Percentiles rank a stretch among this genome's conserved stretches.
phyloP scores from a whole-genome alignment of 139 green algal species.

The Tetradesmus obliquus region DNA sequence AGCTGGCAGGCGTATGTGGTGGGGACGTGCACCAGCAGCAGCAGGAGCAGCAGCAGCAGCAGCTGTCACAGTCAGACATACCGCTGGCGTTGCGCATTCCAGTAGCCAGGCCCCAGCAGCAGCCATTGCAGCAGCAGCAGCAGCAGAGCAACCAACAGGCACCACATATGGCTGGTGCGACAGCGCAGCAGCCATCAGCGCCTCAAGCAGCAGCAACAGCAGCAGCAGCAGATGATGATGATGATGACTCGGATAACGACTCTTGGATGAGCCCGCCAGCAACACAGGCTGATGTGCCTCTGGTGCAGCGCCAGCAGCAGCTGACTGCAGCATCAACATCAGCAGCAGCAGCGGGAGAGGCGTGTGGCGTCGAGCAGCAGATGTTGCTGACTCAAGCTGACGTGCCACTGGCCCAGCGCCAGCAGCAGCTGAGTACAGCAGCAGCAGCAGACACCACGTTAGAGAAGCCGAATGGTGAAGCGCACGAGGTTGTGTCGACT shows the following conservation, averaged over 20 bases:
- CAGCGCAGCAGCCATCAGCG: not conserved
- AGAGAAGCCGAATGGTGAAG: not conserved
- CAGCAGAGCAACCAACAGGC: not conserved
- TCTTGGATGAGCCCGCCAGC: not conserved
- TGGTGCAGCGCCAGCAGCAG: not conserved
- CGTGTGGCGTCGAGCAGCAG: not conserved
- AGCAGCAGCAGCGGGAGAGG: not conserved
- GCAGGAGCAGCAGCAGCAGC: not conserved
- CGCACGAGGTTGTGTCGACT: not conserved
- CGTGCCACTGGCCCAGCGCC: not conserved
- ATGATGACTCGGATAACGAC: not conserved
- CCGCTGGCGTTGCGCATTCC: not conserved
- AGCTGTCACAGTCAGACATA: not conserved
- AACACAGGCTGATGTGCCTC: not conserved
- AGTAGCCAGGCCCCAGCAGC: not conserved
- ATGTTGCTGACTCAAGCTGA: not conserved
- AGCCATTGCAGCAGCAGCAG: slow-evolving; percentile 28
- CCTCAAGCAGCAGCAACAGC: not conserved
- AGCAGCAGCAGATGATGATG: not conserved
- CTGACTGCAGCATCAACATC: not conserved
- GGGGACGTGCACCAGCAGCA: slow-evolving; percentile 1
- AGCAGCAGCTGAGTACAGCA: not conserved
- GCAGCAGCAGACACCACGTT: slow-evolving; percentile 20
- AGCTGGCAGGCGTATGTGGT: not conserved
- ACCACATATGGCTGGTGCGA: not conserved